These are phyloP conservation scores for Cystofilobasidium capitatum DNA, from an alignment of 768 basidiomycete species.

Conservation along the genomic window DNA sequence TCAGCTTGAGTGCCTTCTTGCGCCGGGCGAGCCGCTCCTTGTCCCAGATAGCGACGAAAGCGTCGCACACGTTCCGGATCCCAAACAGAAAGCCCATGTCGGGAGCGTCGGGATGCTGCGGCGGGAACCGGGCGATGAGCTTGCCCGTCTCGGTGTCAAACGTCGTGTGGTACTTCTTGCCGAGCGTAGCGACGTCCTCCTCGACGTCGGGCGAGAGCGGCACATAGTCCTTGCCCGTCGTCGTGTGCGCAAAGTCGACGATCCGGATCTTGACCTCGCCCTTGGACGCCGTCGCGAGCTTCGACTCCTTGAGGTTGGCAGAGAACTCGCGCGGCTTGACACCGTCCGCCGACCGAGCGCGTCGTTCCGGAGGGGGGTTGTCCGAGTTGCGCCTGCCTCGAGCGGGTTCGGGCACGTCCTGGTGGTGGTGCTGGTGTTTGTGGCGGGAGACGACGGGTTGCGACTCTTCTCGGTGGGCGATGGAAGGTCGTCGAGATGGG, in stretches of 20 bases:
- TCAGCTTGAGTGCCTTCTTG: not conserved
- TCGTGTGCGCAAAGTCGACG: constrained; percentile 98
- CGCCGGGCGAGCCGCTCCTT: constrained; percentile 54
- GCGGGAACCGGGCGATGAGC: constrained; percentile 86
- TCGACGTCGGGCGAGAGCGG: constrained; percentile 45
- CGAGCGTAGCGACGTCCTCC: constrained; percentile 43
- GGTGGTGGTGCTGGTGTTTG: constrained; percentile 25
- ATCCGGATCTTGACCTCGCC: constrained; percentile 93
- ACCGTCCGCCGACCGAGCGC: constrained; percentile 22
- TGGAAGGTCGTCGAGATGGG: not conserved
- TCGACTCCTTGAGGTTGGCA: not conserved
- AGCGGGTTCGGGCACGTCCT: constrained; percentile 19
- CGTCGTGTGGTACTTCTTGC: constrained; percentile 70
- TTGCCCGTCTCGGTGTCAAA: constrained; percentile 73
- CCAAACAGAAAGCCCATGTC: constrained; percentile 93
- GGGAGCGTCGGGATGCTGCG: constrained; percentile 75
- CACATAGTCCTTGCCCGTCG: constrained; percentile 84
- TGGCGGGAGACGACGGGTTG: not conserved
- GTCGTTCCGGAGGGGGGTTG: constrained; percentile 8
- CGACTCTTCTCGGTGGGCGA: not conserved
- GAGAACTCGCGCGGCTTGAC: constrained; percentile 14
- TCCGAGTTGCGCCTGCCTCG: constrained; percentile 13
- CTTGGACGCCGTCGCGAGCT: not conserved
- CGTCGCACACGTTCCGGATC: constrained; percentile 63
- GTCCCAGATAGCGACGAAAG: constrained; percentile 78